A percentile compares a stretch with the other conserved stretches of the same genome.
Conservation (phyloP, 805 yeast species). For the Saturnispora hagleri region DNA sequence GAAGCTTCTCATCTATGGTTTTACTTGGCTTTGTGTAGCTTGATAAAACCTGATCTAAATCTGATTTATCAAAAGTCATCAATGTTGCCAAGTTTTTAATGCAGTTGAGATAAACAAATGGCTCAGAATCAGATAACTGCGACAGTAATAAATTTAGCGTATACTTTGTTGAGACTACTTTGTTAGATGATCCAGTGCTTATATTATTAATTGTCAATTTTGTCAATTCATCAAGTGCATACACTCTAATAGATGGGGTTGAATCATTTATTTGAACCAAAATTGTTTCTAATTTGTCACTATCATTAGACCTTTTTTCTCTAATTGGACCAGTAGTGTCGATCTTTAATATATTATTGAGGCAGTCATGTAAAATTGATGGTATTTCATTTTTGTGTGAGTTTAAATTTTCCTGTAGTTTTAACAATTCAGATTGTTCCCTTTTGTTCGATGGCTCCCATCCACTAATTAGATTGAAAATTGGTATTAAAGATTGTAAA, state of each 20-base stretch:
- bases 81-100: conserved; percentile 68
- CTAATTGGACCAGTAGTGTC: neutral
- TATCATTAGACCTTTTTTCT: conserved; percentile 20
- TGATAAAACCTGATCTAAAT: conserved; percentile 9
- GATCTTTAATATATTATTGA: conserved; percentile 2
- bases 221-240: conserved; percentile 63
- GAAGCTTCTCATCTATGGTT: conserved; percentile 55
- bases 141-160: conserved; percentile 53
- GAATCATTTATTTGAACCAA: conserved; percentile 65
- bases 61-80: conserved; percentile 32
- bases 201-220: conserved; percentile 34
- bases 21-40: conserved; percentile 9
- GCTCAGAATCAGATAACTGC: conserved; percentile 70
- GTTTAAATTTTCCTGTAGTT: conserved; percentile 9
- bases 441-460: neutral
- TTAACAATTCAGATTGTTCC: conserved; percentile 7
- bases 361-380: neutral
- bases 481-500: conserved; percentile 22
- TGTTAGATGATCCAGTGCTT: neutral
- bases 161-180: conserved; percentile 26
- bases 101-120: conserved; percentile 77
- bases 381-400: conserved; percentile 3
- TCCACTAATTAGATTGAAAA: conserved; percentile 8
- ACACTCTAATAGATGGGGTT: conserved; percentile 75
- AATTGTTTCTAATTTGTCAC: conserved; percentile 47